Conservation (phyloP, 225 moss, liverwort and hornwort genomes). For the Rhytidiadelphus loreus region DNA sequence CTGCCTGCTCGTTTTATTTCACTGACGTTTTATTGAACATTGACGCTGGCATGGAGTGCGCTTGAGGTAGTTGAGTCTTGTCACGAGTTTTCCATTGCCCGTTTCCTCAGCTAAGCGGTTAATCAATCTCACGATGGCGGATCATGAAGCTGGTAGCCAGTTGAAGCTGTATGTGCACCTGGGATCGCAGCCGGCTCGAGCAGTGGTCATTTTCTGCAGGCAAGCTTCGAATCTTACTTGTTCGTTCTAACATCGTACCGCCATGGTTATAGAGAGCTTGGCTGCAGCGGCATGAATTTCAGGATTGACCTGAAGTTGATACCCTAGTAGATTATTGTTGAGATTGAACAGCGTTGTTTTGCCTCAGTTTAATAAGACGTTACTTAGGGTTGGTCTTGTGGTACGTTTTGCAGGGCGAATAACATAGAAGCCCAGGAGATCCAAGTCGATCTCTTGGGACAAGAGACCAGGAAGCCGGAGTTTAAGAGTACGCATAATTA, state of each 20-base stretch:
- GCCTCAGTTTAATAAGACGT: no score
- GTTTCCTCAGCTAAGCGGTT: no score
- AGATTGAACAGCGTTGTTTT: not conserved
- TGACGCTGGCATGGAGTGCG: not conserved
- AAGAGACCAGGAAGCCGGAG: not conserved
- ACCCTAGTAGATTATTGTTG: not conserved
- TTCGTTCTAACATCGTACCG: no score
- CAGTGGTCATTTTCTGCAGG: constrained; percentile 23
- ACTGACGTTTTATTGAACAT: not conserved
- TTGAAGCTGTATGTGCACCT: constrained; percentile 16
- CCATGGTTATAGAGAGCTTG: not conserved
- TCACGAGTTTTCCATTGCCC: not conserved
- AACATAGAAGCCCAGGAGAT: constrained; percentile 1
- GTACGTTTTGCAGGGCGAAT: not conserved
- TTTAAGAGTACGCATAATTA: not conserved
- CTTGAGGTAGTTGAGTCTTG: not conserved
- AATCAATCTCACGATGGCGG: not conserved
- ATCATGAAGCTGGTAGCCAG: not conserved
- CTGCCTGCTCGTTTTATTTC: not conserved
- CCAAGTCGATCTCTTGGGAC: not conserved
- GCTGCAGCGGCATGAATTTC: not conserved
- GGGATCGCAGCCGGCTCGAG: constrained; percentile 15
- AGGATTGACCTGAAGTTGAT: no score
- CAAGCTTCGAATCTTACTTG: not conserved
- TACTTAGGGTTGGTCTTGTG: not conserved